Percentiles rank a stretch among this genome's conserved stretches.
Conservation (phyloP, 2,329 filamentous ascomycete species). For the Botrytis hyacinthi region DNA sequence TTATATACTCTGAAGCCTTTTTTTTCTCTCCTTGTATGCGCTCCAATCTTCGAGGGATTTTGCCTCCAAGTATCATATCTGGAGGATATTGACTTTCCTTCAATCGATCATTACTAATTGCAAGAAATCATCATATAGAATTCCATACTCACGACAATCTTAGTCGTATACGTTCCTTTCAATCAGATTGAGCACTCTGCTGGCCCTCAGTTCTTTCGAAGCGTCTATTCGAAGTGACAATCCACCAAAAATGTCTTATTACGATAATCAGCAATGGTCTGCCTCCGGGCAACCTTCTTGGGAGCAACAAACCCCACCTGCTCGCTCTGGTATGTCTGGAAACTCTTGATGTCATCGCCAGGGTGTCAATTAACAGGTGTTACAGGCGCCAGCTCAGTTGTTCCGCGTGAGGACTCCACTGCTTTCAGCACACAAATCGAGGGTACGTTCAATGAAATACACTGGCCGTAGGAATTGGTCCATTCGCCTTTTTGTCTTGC, state of each 20-base stretch:
- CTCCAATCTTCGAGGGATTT: conserved; percentile 5
- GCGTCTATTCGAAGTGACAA: conserved; percentile 32
- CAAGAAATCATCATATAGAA: conserved; percentile 13
- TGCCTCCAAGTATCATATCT: not conserved
- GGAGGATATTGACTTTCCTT: not conserved
- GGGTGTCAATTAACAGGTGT: conserved; percentile 34
- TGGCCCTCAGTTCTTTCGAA: conserved; percentile 37
- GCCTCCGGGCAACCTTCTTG: conserved; percentile 59
- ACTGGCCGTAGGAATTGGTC: not conserved
- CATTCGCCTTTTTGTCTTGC: not conserved
- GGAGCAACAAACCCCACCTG: conserved; percentile 71
- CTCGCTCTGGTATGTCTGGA: conserved; percentile 61
- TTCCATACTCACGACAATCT: conserved; percentile 29
- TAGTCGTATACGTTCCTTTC: conserved; percentile 39
- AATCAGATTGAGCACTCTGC: conserved; percentile 33
- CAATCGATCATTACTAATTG: conserved; percentile 12
- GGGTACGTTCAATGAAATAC: conserved; percentile 57
- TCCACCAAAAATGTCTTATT: conserved; percentile 58
- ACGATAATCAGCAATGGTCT: conserved; percentile 65
- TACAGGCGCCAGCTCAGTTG: conserved; percentile 71
- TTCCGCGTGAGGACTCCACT: conserved; percentile 68
- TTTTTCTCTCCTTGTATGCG: conserved; percentile 1
- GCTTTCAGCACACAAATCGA: conserved; percentile 88
- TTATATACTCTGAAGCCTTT: conserved; percentile 2
- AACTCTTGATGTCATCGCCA: conserved; percentile 12